Conservation (phyloP, 2,329 filamentous ascomycete species). For the Stachybotrys elegans region DNA sequence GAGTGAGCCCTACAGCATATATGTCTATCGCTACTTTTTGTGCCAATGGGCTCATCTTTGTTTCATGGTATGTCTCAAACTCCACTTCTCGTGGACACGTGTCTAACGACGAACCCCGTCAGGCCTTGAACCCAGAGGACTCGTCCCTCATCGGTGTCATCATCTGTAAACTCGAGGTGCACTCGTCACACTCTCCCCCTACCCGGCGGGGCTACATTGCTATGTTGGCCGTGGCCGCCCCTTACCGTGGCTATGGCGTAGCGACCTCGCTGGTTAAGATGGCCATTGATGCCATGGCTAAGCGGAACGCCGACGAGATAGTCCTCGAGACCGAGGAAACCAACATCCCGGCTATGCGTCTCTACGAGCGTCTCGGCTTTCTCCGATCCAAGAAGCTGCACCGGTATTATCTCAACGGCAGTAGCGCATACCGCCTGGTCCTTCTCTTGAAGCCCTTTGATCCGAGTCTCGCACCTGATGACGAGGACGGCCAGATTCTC, state of each 20-base stretch:
- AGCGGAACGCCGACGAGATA: constrained; percentile 82
- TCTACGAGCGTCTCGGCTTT: constrained; percentile 92
- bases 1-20: constrained; percentile 98
- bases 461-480: constrained; percentile 30
- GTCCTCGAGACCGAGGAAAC: constrained; percentile 94
- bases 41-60: constrained; percentile 98
- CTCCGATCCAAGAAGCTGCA: constrained; percentile 88
- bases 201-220: constrained; percentile 90
- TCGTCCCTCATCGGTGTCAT: constrained; percentile 78
- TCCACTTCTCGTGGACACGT: constrained; percentile 5
- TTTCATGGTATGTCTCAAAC: constrained; percentile 72
- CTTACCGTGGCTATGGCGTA: constrained; percentile 78
- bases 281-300: constrained; percentile 87
- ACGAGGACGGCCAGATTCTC: constrained; percentile 24
- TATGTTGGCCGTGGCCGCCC: constrained; percentile 87
- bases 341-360: constrained; percentile 80
- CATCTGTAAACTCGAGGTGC: constrained; percentile 88
- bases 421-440: constrained; percentile 85
- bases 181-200: constrained; percentile 71
- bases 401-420: constrained; percentile 94
- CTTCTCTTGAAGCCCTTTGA: constrained; percentile 63
- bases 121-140: constrained; percentile 58
- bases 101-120: constrained; percentile 4
- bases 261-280: constrained; percentile 82
- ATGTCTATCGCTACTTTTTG: constrained; percentile 96